Conservation (phyloP, 345 rosid genomes). For the Capsella bursapastoris region DNA sequence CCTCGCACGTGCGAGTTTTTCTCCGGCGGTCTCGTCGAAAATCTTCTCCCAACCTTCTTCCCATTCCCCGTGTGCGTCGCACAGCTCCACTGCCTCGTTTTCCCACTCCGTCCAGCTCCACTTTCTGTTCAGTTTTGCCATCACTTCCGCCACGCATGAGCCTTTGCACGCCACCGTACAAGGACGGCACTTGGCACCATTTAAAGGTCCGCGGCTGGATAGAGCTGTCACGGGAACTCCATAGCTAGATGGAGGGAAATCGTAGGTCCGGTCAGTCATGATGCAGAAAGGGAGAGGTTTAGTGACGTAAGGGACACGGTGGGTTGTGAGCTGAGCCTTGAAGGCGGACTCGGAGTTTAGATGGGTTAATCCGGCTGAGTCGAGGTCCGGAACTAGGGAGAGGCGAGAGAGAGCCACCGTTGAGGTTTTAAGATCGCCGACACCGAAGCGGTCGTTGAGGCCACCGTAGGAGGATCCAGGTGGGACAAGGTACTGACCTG, state of each 20-base stretch:
- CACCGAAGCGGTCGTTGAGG: constrained; percentile 88
- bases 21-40: constrained; percentile 61
- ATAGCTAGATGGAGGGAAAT: constrained; percentile 62
- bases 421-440: constrained; percentile 71
- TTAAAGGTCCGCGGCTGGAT: constrained; percentile 80
- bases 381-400: constrained; percentile 71
- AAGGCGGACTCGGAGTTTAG: constrained; percentile 91
- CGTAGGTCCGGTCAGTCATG: constrained; percentile 67
- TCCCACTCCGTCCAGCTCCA: constrained; percentile 97
- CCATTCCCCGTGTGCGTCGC: constrained; percentile 76
- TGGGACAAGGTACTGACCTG: constrained; percentile 73
- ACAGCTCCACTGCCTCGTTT: constrained; percentile 60
- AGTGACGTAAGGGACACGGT: constrained; percentile 49
- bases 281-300: constrained; percentile 77
- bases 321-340: constrained; percentile 72
- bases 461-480: constrained; percentile 90
- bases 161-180: constrained; percentile 65
- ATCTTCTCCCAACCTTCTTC: constrained; percentile 72
- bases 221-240: constrained; percentile 88
- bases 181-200: constrained; percentile 97
- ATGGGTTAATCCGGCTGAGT: constrained; percentile 53
- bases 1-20: constrained; percentile 58
- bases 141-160: constrained; percentile 57
- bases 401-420: constrained; percentile 79
- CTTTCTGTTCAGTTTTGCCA: constrained; percentile 54